These are phyloP conservation scores for Aspergillus sclerotiicarbonarius DNA, from an alignment of 495 filamentous ascomycete species.

Conservation along the genomic window DNA sequence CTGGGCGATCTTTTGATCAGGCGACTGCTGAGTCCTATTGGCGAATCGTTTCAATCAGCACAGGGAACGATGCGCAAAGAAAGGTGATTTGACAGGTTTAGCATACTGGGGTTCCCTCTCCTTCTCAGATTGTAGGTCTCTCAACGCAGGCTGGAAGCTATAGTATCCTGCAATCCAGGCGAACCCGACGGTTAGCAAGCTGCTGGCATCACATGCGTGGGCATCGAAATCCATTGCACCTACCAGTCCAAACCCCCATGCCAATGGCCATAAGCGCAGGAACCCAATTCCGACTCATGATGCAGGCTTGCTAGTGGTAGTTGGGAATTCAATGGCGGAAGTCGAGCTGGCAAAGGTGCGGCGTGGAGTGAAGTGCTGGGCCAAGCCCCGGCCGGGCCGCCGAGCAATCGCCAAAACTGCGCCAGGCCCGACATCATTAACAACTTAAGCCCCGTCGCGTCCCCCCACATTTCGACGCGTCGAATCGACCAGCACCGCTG, in stretches of 20 bases:
- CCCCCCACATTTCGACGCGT: conserved; percentile 42
- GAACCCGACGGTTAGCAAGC: not conserved
- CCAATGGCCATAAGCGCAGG: conserved; percentile 40
- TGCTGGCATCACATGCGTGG: not conserved
- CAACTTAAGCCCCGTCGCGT: conserved; percentile 18
- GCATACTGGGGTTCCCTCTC: conserved; percentile 12
- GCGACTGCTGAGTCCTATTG: not conserved
- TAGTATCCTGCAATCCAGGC: conserved; percentile 26
- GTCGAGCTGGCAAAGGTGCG: not conserved
- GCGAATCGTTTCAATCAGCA: not conserved
- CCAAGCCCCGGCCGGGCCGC: not conserved
- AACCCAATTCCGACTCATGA: conserved; percentile 43
- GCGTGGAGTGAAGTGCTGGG: not conserved
- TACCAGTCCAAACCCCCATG: conserved; percentile 42
- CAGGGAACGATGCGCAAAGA: not conserved
- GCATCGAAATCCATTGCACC: conserved; percentile 2
- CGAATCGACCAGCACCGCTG: conserved; percentile 7
- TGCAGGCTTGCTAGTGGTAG: conserved; percentile 2
- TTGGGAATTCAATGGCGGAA: not conserved
- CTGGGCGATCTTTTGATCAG: not conserved
- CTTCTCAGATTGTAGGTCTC: conserved; percentile 14
- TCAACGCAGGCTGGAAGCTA: conserved; percentile 28
- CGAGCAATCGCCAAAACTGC: conserved; percentile 23
- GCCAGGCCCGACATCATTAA: not conserved
- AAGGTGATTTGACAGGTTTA: not conserved